Conservation (phyloP, 2,329 filamentous ascomycete species). For the Meredithiella fracta region DNA sequence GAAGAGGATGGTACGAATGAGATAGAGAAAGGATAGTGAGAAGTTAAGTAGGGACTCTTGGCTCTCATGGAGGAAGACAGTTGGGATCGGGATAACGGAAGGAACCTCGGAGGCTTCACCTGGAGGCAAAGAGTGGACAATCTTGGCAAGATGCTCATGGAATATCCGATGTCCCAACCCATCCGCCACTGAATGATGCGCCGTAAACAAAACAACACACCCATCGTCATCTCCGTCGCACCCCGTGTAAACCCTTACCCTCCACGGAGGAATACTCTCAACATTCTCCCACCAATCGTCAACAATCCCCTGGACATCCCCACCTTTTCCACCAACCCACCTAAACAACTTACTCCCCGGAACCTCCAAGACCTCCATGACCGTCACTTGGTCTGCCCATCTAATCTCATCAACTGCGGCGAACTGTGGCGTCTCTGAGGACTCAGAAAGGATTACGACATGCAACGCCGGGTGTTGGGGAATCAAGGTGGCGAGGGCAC, state of each 20-base stretch:
- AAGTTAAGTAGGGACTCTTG: slow-evolving; percentile 23
- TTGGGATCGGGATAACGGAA: slow-evolving; percentile 16
- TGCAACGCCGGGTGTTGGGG: neutral
- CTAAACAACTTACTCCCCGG: neutral
- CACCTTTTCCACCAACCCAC: neutral
- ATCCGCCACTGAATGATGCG: slow-evolving; percentile 37
- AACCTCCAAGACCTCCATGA: neutral
- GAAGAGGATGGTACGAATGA: slow-evolving; percentile 26
- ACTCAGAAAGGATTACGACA: slow-evolving; percentile 28
- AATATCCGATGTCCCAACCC: slow-evolving; percentile 33
- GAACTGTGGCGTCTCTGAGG: slow-evolving; percentile 24
- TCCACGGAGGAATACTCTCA: slow-evolving; percentile 30
- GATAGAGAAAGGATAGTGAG: slow-evolving; percentile 23
- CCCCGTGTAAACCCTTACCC: slow-evolving; percentile 24
- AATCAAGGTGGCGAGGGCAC: slow-evolving; percentile 19
- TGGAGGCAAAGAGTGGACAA: slow-evolving; percentile 22
- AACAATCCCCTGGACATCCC: slow-evolving; percentile 18
- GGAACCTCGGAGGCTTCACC: neutral
- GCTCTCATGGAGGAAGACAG: slow-evolving; percentile 23
- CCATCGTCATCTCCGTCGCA: slow-evolving; percentile 7
- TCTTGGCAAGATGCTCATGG: slow-evolving; percentile 29
- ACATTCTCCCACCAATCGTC: slow-evolving; percentile 27
- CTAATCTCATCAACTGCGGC: neutral
- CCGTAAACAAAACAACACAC: slow-evolving; percentile 31
- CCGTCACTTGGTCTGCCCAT: neutral